phyloP scores from a whole-genome alignment of 129 eudicot genomes.

The Calendula officinalis region DNA sequence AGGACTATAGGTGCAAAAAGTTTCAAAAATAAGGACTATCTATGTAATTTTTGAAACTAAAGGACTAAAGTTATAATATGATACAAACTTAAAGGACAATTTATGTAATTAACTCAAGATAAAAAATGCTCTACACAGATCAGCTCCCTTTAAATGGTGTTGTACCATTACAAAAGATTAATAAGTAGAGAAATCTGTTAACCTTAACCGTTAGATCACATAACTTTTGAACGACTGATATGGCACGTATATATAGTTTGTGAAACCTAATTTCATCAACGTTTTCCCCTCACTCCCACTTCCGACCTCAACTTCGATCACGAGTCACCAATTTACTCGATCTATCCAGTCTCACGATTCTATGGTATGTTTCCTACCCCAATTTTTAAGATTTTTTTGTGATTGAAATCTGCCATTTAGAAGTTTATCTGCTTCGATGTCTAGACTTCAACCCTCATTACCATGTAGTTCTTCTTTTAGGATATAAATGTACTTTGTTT shows the following conservation, averaged over 20 bases:
- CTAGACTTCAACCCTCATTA: too few relatives aligned
- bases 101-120: too few relatives aligned
- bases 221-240: neutral
- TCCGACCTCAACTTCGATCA: slow-evolving; percentile 3
- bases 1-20: too few relatives aligned
- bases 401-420: neutral
- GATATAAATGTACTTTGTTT: neutral
- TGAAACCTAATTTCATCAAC: slow-evolving; percentile 9
- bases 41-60: too few relatives aligned
- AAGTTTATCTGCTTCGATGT: too few relatives aligned
- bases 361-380: slow-evolving; percentile 13
- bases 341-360: slow-evolving; percentile 2
- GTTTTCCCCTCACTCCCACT: slow-evolving; percentile 3
- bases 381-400: neutral
- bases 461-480: too few relatives aligned
- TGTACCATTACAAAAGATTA: neutral
- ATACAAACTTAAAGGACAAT: too few relatives aligned
- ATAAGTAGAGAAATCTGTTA: neutral
- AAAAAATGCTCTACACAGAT: too few relatives aligned
- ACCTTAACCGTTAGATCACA: neutral
- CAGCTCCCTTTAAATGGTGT: too few relatives aligned
- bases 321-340: neutral
- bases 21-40: too few relatives aligned
- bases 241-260: neutral
- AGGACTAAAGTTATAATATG: too few relatives aligned